phyloP scores from a whole-genome alignment of 2,329 filamentous ascomycete genomes.

The Arthroderma sp. region DNA sequence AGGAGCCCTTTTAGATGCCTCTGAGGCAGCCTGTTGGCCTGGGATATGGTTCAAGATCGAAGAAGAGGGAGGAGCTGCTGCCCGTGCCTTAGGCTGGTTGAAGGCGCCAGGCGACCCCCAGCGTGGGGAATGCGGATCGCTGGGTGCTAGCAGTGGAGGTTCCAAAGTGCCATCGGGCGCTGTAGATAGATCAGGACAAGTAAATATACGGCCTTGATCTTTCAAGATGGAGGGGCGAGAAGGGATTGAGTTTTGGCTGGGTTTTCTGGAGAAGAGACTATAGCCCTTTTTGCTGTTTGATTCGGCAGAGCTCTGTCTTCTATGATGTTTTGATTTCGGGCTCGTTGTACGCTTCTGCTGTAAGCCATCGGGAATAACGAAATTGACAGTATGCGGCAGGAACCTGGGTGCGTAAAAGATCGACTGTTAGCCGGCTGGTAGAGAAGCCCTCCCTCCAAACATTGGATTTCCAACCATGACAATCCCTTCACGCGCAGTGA shows the following conservation, averaged over 20 bases:
- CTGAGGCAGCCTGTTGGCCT: constrained; percentile 7
- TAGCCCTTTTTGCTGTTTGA: constrained; percentile 18
- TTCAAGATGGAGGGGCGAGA: constrained; percentile 4
- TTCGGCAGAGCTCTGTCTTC: constrained; percentile 7
- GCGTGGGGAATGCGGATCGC: constrained; percentile 59
- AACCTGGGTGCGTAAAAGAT: constrained; percentile 56
- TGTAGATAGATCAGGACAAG: constrained; percentile 14
- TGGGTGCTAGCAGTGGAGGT: constrained; percentile 47
- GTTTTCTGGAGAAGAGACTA: constrained; percentile 22
- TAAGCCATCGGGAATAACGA: constrained; percentile 42
- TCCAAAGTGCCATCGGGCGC: constrained; percentile 17
- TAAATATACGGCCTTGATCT: constrained; percentile 24
- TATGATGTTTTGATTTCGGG: constrained; percentile 4
- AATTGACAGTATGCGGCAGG: constrained; percentile 83
- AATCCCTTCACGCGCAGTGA: neutral
- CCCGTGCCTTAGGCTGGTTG: constrained; percentile 67
- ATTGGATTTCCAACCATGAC: constrained; percentile 12
- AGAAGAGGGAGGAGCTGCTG: constrained; percentile 59
- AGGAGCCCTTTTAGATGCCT: constrained; percentile 6
- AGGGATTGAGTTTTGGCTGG: constrained; percentile 2
- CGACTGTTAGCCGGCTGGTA: constrained; percentile 12
- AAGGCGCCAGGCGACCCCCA: constrained; percentile 56
- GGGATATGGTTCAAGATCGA: constrained; percentile 56
- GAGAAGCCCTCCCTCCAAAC: constrained; percentile 10
- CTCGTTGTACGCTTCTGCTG: constrained; percentile 4